A percentile compares a stretch with the other conserved stretches of the same genome.
Evolutionary conservation across 2,329 filamentous ascomycete genomes (phyloP).

Genomic region (Penicillium sp.): DNA sequence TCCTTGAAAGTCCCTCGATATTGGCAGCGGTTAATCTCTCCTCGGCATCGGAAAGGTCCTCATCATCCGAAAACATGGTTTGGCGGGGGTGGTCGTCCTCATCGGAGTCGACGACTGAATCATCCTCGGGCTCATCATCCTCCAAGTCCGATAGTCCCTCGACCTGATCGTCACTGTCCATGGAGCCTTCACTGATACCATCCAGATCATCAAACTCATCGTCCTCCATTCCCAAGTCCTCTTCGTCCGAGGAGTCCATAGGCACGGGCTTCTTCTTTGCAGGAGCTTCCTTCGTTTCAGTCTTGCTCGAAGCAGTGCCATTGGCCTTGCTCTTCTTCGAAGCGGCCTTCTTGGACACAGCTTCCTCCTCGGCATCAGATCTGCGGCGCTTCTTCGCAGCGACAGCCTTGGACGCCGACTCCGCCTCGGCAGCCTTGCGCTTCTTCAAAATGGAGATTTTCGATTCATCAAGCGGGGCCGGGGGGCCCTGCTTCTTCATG

Average conservation of each 20-base stretch:
- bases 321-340: slow-evolving; percentile 43
- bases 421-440: slow-evolving; percentile 74
- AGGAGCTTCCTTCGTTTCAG: slow-evolving; percentile 26
- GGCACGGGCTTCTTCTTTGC: slow-evolving; percentile 23
- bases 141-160: slow-evolving; percentile 55
- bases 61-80: slow-evolving; percentile 92
- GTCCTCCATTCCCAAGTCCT: slow-evolving; percentile 40
- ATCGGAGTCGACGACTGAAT: slow-evolving; percentile 70
- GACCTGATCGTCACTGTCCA: slow-evolving; percentile 50
- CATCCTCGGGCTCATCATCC: slow-evolving; percentile 53
- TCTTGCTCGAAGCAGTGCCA: slow-evolving; percentile 25
- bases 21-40: slow-evolving; percentile 93
- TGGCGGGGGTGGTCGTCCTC: slow-evolving; percentile 56
- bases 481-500: slow-evolving; percentile 93
- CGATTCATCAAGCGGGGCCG: slow-evolving; percentile 73
- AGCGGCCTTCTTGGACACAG: slow-evolving; percentile 37
- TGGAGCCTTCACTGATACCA: slow-evolving; percentile 42
- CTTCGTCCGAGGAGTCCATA: slow-evolving; percentile 33
- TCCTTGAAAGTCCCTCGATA: slow-evolving; percentile 84
- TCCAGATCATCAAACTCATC: slow-evolving; percentile 50
- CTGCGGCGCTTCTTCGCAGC: slow-evolving; percentile 66
- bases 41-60: slow-evolving; percentile 82
- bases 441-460: slow-evolving; percentile 64
- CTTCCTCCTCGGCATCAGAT: slow-evolving; percentile 44
- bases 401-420: slow-evolving; percentile 45